A percentile compares a stretch with the other conserved stretches of the same genome.
These are phyloP conservation scores for Spathaspora arborariae DNA, from an alignment of 805 yeast species.

Conservation along the genomic window DNA sequence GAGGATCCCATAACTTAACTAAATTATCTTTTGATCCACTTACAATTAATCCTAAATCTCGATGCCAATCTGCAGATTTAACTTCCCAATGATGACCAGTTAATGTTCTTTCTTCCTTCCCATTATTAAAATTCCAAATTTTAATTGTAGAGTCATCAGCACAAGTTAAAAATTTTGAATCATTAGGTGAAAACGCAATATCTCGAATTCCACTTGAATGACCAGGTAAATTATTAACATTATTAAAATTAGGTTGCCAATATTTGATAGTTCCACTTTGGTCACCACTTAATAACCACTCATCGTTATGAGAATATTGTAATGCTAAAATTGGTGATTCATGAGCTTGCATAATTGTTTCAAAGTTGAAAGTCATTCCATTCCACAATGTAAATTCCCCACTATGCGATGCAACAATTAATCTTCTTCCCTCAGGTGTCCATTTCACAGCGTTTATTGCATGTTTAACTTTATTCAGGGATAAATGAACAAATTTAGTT, in stretches of 20 bases:
- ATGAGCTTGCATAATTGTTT: slow-evolving; percentile 98
- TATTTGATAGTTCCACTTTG: slow-evolving; percentile 87
- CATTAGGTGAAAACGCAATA: slow-evolving; percentile 85
- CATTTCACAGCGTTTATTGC: slow-evolving; percentile 86
- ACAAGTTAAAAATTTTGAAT: slow-evolving; percentile 86
- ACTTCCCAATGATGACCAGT: slow-evolving; percentile 99
- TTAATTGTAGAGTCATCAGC: slow-evolving; percentile 90
- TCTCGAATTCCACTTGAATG: slow-evolving; percentile 85
- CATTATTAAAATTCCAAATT: slow-evolving; percentile 92
- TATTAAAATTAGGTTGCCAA: slow-evolving; percentile 98
- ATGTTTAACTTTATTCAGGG: slow-evolving; percentile 88
- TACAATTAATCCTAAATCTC: slow-evolving; percentile 77
- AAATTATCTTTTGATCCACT: slow-evolving; percentile 95
- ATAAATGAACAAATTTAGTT: slow-evolving; percentile 83
- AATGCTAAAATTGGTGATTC: slow-evolving; percentile 81
- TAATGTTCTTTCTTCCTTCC: slow-evolving; percentile 72
- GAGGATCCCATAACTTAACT: slow-evolving; percentile 94
- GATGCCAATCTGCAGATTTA: slow-evolving; percentile 96
- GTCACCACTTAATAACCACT: slow-evolving; percentile 93
- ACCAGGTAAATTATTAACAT: slow-evolving; percentile 74
- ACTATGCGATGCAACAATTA: slow-evolving; percentile 83
- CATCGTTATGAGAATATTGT: slow-evolving; percentile 83
- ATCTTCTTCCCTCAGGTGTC: slow-evolving; percentile 95
- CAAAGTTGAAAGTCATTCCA: slow-evolving; percentile 91
- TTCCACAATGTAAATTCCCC: slow-evolving; percentile 98